Evolutionary conservation across 805 yeast genomes (phyloP), one percentile per base, ranked within the genome.

Genomic region (Ogataea methylovora): DNA sequence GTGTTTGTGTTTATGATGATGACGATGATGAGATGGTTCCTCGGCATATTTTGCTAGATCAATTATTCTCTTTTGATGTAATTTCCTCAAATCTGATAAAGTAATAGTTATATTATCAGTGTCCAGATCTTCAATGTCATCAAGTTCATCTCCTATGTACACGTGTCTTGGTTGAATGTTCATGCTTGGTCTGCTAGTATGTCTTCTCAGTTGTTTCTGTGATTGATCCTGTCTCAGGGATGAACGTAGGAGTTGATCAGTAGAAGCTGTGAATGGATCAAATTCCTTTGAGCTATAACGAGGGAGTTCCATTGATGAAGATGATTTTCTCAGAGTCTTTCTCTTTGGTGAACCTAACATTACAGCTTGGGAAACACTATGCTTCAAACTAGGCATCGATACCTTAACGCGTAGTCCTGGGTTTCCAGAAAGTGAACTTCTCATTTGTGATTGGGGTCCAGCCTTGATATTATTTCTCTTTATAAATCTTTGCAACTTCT

Each of bases 41-140:
- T 56, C 61, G 8, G 40, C 44, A 32, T 51, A 56, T 32, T 50
- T 44, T 1, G 54, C 37, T 11, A 55, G 36, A 36, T 56, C 60
- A 16, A 30, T 16, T 4, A 22, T 12, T 14, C 52, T 45, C 32
- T 51, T 52, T 20, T 50, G 41, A 30, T 46, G 46, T 15, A 51
- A 31, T 17, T 43, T 48, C 24, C 45, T 42, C 35, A 46, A 47
- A 37, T 53, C 56, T 1, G 53, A 36, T 8, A 52, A 35, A 1
- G 60, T 53, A 8, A 54, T 46, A 11, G 60, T 52, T 17, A 52
- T 26, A 34, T 51, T 53, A 30, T 50, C 56, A 3, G 40, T 30
- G 14, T 27, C 30, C 13, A 18, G 4, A 16, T 27, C 23, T 14
- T 51, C 54, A 13, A 48, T 44, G 5, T 46, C 46, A 32, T 54